Evolutionary conservation across 2,329 filamentous ascomycete species (phyloP), one percentile per base, ranked within the genome.

Genomic region (Atkinsonella hypoxylon): DNA sequence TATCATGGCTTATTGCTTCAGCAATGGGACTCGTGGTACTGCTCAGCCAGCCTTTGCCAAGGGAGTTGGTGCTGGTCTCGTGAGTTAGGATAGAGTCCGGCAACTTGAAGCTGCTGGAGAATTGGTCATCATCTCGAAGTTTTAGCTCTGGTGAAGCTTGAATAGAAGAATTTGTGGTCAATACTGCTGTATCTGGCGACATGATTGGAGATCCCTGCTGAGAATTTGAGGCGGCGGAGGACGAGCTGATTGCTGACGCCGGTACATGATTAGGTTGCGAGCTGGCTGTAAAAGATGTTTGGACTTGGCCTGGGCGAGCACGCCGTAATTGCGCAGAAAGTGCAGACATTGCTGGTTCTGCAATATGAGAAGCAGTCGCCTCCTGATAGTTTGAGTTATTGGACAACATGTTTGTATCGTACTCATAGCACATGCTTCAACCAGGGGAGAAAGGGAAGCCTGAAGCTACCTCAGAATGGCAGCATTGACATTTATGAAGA

Each of bases 41-140:
- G 46, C 73, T 66, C 22, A 72, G 69, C 52, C 80, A 63, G 48
- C 76, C 75, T 54, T 87, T 82, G 45, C 77, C 79, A 61, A 87
- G 78, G 6, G 85, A 82, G 57, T 72, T 81, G 55, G 70, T 69
- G 61, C 81, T 82, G 6, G 79, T 75, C 57, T 78, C 77, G 56
- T 72, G 74, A 49, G 75, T 70, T 55, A 87, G 68, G 44, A 85
- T 72, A n/a, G 86, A 75, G 57, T 91, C 87, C 34, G 87, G 85
- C 43, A 93, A 77, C 60, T 85, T 78, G 54, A 90, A 79, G 50
- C 76, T 77, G 26, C 73, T 62, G 32, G 69, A 67, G 48, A 71
- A 72, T 34, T 73, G 67, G 48, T 80, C 79, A 50, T 75, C 67
- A 42, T 78, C 77, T 54, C 74, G 71, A 36, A 75, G 76, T 17